A percentile compares a stretch with the other conserved stretches of the same genome.
Evolutionary conservation across 805 yeast species (phyloP).

Genomic region (Pichia gijzeniarum): DNA sequence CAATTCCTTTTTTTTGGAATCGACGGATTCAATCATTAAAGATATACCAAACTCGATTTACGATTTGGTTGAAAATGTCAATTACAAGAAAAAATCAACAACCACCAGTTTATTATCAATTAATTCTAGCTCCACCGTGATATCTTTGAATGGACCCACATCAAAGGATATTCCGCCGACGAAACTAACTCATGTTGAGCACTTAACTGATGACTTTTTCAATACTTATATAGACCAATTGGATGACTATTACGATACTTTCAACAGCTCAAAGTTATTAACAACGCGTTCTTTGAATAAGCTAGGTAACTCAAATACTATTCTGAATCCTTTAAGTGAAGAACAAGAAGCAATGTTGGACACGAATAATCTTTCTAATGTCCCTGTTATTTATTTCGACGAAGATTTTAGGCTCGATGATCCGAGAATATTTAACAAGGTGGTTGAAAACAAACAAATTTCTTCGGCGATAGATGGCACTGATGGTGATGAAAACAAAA

Average conservation of each 20-base stretch:
- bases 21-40: slow-evolving; percentile 1
- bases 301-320: slow-evolving; percentile 20
- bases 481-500: slow-evolving; percentile 22
- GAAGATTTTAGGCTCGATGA: slow-evolving; percentile 76
- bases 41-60: slow-evolving; percentile 8
- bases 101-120: slow-evolving; percentile 25
- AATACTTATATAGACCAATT: slow-evolving; percentile 39
- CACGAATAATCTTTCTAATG: slow-evolving; percentile 32
- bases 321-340: slow-evolving; percentile 12
- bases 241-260: slow-evolving; percentile 38
- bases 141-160: slow-evolving; percentile 61
- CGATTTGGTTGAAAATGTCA: slow-evolving; percentile 62
- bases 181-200: slow-evolving; percentile 48
- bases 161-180: slow-evolving; percentile 80
- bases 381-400: slow-evolving; percentile 68
- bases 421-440: slow-evolving; percentile 74
- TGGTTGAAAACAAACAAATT: slow-evolving; percentile 52
- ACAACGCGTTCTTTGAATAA: slow-evolving; percentile 39
- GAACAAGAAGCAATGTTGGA: slow-evolving; percentile 22
- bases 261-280: slow-evolving; percentile 36
- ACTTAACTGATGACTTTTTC: slow-evolving; percentile 38
- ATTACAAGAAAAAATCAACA: slow-evolving; percentile 31
- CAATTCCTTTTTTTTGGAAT: slow-evolving; percentile 2
- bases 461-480: slow-evolving; percentile 26
- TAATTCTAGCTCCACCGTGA: slow-evolving; percentile 34